These are phyloP conservation scores for Colletotrichum sp. DNA, from an alignment of 2,329 filamentous ascomycete species.

Conservation along the genomic window DNA sequence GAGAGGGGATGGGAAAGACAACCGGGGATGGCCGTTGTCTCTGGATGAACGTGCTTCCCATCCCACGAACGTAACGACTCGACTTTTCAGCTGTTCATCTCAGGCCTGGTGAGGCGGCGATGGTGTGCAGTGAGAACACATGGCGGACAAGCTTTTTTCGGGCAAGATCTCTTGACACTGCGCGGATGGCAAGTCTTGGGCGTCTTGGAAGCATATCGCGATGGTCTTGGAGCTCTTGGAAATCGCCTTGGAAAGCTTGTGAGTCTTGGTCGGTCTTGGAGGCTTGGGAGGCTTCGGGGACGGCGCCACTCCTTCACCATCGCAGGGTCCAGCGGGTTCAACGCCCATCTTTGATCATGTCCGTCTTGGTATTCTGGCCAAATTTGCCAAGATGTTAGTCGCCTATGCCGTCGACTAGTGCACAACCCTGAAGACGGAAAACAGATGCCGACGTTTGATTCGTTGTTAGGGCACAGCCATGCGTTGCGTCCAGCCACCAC, in stretches of 20 bases:
- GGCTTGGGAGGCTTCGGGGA: background rate
- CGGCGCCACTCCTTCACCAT: background rate
- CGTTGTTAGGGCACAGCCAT: background rate
- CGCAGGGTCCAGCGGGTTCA: background rate
- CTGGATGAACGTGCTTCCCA: background rate
- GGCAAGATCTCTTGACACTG: conserved; percentile 7
- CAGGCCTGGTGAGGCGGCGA: background rate
- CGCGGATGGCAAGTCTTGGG: conserved; percentile 12
- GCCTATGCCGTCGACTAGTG: background rate
- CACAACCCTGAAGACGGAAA: background rate
- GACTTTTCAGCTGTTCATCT: background rate
- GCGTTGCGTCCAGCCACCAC: background rate
- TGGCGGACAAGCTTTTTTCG: conserved; percentile 7
- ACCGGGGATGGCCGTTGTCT: background rate
- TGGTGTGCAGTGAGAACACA: background rate
- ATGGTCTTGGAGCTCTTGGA: conserved; percentile 4
- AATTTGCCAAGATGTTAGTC: background rate
- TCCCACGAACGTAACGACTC: background rate
- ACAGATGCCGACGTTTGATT: background rate
- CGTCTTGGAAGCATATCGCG: background rate
- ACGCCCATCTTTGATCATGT: background rate
- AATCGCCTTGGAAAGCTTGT: conserved; percentile 3
- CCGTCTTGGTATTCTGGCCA: background rate
- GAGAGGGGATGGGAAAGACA: background rate
- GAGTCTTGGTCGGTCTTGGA: background rate